These are phyloP conservation scores for Trichoderma aggressivum DNA, from an alignment of 2,329 filamentous ascomycete species.

Conservation along the genomic window DNA sequence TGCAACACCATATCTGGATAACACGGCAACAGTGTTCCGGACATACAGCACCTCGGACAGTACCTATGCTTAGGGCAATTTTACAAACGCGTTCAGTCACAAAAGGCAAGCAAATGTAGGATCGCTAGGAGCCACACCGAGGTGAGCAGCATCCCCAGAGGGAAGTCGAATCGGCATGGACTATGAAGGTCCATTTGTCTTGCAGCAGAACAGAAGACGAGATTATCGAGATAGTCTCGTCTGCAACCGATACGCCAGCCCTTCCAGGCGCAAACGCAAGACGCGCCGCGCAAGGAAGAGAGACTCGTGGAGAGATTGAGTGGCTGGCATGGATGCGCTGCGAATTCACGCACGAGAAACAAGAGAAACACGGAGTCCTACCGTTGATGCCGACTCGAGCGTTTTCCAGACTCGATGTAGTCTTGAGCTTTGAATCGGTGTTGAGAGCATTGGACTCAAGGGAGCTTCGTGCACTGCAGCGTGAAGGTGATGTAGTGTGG, in stretches of 20 bases:
- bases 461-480: background rate
- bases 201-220: constrained; percentile 34
- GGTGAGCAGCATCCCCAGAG: constrained; percentile 31
- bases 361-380: background rate
- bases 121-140: constrained; percentile 51
- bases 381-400: background rate
- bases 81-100: background rate
- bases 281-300: constrained; percentile 36
- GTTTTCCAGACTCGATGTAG: background rate
- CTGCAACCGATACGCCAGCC: constrained; percentile 31
- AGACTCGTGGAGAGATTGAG: constrained; percentile 32
- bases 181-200: constrained; percentile 53
- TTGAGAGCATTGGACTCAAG: too few relatives aligned
- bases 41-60: background rate
- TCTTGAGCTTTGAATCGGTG: background rate
- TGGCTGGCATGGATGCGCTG: constrained; percentile 17
- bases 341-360: background rate
- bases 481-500: background rate
- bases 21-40: background rate
- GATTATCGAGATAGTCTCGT: background rate
- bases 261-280: constrained; percentile 36
- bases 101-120: constrained; percentile 37
- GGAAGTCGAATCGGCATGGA: constrained; percentile 42
- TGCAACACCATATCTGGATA: background rate
- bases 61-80: background rate